Conservation (phyloP, 1,284 basidiomycete species). For the Schizophyllum commune region DNA sequence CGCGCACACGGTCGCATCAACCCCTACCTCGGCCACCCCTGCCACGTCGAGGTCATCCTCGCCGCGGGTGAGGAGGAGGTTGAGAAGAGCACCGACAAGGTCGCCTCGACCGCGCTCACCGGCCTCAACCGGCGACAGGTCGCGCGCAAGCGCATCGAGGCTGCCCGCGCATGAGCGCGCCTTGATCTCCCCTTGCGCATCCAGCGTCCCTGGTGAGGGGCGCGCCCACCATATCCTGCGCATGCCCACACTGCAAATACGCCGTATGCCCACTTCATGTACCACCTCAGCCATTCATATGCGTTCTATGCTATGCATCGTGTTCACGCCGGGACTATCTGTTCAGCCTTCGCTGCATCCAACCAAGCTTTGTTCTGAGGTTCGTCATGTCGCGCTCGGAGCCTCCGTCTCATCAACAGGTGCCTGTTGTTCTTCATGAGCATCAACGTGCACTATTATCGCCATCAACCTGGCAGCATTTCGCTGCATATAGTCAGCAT, state of each 20-base stretch:
- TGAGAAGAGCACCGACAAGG: slow-evolving; percentile 84
- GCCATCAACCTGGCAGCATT: too few species aligned
- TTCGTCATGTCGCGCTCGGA: too few species aligned
- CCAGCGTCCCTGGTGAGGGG: neutral
- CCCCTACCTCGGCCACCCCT: slow-evolving; percentile 87
- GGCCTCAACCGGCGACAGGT: slow-evolving; percentile 78
- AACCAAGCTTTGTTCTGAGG: too few species aligned
- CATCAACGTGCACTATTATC: too few species aligned
- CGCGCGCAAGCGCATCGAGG: slow-evolving; percentile 78
- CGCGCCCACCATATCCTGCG: neutral
- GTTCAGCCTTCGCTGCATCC: too few species aligned
- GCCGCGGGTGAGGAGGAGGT: slow-evolving; percentile 74
- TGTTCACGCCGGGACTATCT: neutral
- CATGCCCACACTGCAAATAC: neutral
- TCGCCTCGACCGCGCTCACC: slow-evolving; percentile 41
- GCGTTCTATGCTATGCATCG: neutral
- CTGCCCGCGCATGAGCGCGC: slow-evolving; percentile 44
- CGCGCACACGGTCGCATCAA: slow-evolving; percentile 96
- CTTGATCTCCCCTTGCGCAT: neutral
- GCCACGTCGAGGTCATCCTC: slow-evolving; percentile 94
- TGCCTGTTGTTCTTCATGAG: too few species aligned
- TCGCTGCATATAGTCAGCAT: too few species aligned
- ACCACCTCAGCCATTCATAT: neutral
- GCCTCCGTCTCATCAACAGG: too few species aligned
- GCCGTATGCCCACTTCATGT: neutral